Evolutionary conservation across 164 flowering plant genomes (phyloP), one percentile per base, ranked within the genome.

Genomic region (Nelumbo lutea): DNA sequence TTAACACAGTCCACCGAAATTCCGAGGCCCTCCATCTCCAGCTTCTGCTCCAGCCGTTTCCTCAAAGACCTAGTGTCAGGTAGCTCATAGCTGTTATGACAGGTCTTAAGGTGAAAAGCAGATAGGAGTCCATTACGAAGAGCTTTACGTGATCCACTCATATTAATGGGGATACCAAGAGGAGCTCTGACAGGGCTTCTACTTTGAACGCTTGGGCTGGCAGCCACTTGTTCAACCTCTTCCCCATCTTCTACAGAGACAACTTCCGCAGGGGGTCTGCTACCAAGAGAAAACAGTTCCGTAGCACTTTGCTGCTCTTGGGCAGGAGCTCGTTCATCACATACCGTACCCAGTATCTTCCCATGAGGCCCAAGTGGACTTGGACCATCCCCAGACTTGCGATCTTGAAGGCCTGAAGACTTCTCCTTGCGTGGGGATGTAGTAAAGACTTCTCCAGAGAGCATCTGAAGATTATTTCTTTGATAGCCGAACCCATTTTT

Each of bases 161-260:
- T 52, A 51, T 83, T 81, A 43, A 82, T 73, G 45, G 84, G 80
- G 59, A 95, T 79, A 14, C 97, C 98, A 38, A 90, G 80, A 44
- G 98, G 98, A 70, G 97, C 92, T 58, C 79, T 83, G 15, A 95
- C 83, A 9, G 93, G 88, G 73, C 88, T 90, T 79, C 88, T 81
- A 71, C 97, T 91, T 70, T 87, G 87, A 71, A 90, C 78, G 50
- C 86, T 72, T 2, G 90, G 93, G 77, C 92, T 89, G 55, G 78
- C 88, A 1, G 83, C 76, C 65, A 72, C 51, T 73, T 91, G 97
- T 69, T 94, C 97, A 52, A 90, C 95, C 79, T 93, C 98, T 81
- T 93, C 98, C 43, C 98, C 96, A 59, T 89, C 93, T 80, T 93
- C 98, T 39, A 86, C 94, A 14, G 98, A 88, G 6, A 71, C 79